phyloP scores from a whole-genome alignment of 768 basidiomycete genomes.

The Kwoniella botswanensis region DNA sequence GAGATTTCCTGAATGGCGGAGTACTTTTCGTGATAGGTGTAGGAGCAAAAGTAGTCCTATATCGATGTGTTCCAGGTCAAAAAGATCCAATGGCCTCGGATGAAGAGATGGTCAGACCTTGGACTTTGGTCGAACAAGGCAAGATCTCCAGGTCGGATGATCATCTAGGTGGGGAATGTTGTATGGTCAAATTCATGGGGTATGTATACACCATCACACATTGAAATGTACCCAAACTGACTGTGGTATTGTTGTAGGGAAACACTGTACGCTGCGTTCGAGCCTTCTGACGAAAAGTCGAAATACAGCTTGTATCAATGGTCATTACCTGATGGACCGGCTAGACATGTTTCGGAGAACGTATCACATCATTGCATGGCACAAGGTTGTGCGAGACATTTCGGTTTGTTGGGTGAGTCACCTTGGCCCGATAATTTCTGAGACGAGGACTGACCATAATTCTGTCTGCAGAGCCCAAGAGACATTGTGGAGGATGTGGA shows the following conservation, averaged over 20 bases:
- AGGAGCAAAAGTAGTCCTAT: slow-evolving; percentile 76
- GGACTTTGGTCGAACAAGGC: slow-evolving; percentile 70
- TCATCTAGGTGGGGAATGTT: slow-evolving; percentile 66
- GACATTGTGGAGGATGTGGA: slow-evolving; percentile 58
- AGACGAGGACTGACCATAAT: slow-evolving; percentile 1
- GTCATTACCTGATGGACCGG: slow-evolving; percentile 57
- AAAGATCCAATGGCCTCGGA: slow-evolving; percentile 65
- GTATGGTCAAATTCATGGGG: slow-evolving; percentile 83
- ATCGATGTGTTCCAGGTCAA: slow-evolving; percentile 79
- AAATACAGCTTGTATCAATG: slow-evolving; percentile 54
- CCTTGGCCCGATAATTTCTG: not conserved
- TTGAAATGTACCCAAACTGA: not conserved
- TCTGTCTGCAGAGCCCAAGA: slow-evolving; percentile 42
- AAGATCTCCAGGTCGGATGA: slow-evolving; percentile 63
- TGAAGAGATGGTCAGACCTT: slow-evolving; percentile 66
- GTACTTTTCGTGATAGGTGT: slow-evolving; percentile 79
- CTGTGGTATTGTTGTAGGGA: slow-evolving; percentile 37
- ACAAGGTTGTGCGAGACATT: slow-evolving; percentile 48
- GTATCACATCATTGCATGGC: slow-evolving; percentile 52
- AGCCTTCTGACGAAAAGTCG: slow-evolving; percentile 21
- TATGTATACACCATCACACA: slow-evolving; percentile 53
- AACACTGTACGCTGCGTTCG: slow-evolving; percentile 52
- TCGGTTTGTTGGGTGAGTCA: slow-evolving; percentile 51
- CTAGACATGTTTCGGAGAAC: slow-evolving; percentile 52
- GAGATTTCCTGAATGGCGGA: slow-evolving; percentile 79